Base-by-base conservation (phyloP, 805 yeast genomes). In the Candida ipomoeae region DNA sequence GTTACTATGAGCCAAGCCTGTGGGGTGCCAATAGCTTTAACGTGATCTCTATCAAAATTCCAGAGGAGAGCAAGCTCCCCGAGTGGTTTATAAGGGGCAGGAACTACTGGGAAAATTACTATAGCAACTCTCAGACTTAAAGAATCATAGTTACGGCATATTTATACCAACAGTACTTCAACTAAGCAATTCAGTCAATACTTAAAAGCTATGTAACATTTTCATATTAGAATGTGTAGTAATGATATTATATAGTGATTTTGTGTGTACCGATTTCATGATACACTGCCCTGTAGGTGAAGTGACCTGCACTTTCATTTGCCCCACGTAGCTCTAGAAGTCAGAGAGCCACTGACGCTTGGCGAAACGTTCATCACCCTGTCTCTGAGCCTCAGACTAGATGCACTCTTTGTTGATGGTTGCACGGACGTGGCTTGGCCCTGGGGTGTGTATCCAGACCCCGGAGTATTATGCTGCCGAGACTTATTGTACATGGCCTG, bases 41-140 rank as follows among this genome's bases (percentile, higher is more conserved):
- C 15, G 62, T 64, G 31, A 67, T 79, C 37, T 70, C 68, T 55
- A 61, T 82, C 48, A 70, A 69, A 46, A 73, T 87, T 6, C 96
- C 96, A 0, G 69, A 75, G 7, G 89, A 83, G 46, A 66, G 73
- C 11, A 71, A 76, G 38, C 70, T 89, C n/a, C 96, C 96, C 0
- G 70, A 63, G 1, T 89, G 97, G 97, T 87, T 88, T 58, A 71
- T 71, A 18, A 65, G 69, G 31, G 87, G 86, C 51, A 65, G 91
- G 51, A 78, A 82, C 53, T 61, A 71, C 48, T 87, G 92, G 95
- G 90, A 85, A 56, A 67, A 65, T 43, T 40, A 18, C 10, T 21
- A 44, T 14, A 18, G 43, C 31, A 32, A 13, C 31, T 14, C 41
- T n/a, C 37, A 41, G 15, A 17, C 34, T 13, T 31, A 26, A 10